A percentile compares a stretch with the other conserved stretches of the same genome.
Evolutionary conservation across 805 yeast genomes (phyloP).

Genomic region (Zygosaccharomyces kombuchaensis): DNA sequence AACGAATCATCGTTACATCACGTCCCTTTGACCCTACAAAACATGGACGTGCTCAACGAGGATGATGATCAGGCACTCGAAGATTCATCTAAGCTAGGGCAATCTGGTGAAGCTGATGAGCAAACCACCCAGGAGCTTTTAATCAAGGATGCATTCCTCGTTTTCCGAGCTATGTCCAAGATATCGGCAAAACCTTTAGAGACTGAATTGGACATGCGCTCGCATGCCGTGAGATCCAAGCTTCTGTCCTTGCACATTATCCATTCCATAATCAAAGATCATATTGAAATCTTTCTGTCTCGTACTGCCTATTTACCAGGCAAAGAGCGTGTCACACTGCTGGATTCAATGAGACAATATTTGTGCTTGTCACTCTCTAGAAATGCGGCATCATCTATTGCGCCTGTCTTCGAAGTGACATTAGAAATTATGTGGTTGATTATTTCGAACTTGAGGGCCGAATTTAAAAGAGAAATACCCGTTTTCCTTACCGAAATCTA

Average conservation of each 20-base stretch:
- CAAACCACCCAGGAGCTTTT: slow-evolving; percentile 52
- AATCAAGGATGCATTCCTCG: slow-evolving; percentile 86
- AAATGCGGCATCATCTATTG: slow-evolving; percentile 86
- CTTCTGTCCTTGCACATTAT: slow-evolving; percentile 81
- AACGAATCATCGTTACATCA: slow-evolving; percentile 14
- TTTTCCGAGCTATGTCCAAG: slow-evolving; percentile 93
- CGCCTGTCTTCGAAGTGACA: slow-evolving; percentile 88
- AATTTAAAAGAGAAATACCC: slow-evolving; percentile 89
- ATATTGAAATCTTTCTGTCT: slow-evolving; percentile 73
- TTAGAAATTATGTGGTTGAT: slow-evolving; percentile 92
- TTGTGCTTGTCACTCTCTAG: slow-evolving; percentile 77
- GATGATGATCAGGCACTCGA: slow-evolving; percentile 53
- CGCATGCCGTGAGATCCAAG: slow-evolving; percentile 90
- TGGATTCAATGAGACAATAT: slow-evolving; percentile 80
- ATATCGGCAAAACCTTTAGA: slow-evolving; percentile 83
- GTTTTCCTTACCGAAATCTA: slow-evolving; percentile 90
- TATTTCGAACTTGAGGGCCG: slow-evolving; percentile 74
- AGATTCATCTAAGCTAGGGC: slow-evolving; percentile 30
- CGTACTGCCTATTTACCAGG: slow-evolving; percentile 51
- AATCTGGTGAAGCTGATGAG: slow-evolving; percentile 3
- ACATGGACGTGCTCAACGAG: slow-evolving; percentile 52
- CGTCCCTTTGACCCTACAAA: slow-evolving; percentile 51
- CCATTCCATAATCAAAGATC: slow-evolving; percentile 79
- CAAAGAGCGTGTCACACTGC: slow-evolving; percentile 55
- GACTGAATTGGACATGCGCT: slow-evolving; percentile 74